These are phyloP conservation scores for Coniochaeta ligniaria DNA, from an alignment of 2,329 filamentous ascomycete genomes.

Conservation along the genomic window DNA sequence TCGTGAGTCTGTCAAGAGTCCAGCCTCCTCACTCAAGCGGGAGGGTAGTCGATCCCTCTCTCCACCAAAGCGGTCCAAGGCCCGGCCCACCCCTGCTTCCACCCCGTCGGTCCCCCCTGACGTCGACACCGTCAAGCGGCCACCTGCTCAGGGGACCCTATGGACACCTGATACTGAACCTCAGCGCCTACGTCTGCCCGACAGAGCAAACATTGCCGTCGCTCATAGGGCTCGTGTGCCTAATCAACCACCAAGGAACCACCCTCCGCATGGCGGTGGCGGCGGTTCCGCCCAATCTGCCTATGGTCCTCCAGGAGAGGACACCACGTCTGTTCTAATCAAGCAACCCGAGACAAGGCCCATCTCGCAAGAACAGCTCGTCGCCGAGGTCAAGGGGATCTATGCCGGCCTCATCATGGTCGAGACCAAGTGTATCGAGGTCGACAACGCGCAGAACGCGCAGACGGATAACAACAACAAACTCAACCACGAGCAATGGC, in stretches of 20 bases:
- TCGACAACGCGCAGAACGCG: conserved; percentile 56
- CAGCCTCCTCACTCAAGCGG: conserved; percentile 9
- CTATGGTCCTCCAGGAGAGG: conserved; percentile 7
- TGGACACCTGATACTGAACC: conserved; percentile 10
- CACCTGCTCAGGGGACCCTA: conserved; percentile 9
- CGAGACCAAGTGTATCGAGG: conserved; percentile 79
- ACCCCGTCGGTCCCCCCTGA: background rate
- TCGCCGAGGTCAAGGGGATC: conserved; percentile 75
- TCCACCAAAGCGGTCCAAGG: conserved; percentile 11
- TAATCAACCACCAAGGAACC: conserved; percentile 3
- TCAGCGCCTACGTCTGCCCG: conserved; percentile 7
- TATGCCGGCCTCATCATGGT: conserved; percentile 82
- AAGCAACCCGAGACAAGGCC: conserved; percentile 56
- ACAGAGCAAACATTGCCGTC: conserved; percentile 12
- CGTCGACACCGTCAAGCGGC: conserved; percentile 9
- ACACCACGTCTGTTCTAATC: conserved; percentile 12
- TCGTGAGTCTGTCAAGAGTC: conserved; percentile 6
- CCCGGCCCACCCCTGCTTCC: conserved; percentile 2
- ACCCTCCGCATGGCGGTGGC: background rate
- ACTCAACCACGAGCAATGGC: conserved; percentile 67
- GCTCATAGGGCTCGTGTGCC: background rate
- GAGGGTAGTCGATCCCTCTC: conserved; percentile 10
- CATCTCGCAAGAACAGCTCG: conserved; percentile 71
- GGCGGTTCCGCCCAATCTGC: background rate
- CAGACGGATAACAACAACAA: conserved; percentile 33